Conservation (phyloP, 2,329 filamentous ascomycete genomes). For the Paraphoma sp. region DNA sequence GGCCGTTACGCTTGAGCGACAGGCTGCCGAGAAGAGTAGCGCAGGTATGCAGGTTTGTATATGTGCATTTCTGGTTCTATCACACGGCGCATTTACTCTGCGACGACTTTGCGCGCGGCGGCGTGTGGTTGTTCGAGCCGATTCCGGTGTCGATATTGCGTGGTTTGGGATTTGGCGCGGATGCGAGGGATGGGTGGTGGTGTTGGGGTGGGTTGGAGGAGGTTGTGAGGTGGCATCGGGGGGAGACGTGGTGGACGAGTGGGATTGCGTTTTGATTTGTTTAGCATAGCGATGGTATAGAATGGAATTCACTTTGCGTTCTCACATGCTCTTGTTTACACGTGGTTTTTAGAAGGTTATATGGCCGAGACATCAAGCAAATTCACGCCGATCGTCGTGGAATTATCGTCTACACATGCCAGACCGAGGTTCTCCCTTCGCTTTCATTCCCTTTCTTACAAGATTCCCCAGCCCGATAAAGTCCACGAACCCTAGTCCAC, state of each 20-base stretch:
- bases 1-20: conserved; percentile 37
- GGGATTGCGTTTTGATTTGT: conserved; percentile 54
- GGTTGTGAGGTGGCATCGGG: conserved; percentile 65
- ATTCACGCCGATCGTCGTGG: too few species aligned
- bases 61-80: conserved; percentile 72
- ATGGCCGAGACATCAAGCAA: too few species aligned
- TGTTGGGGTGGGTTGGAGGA: conserved; percentile 66
- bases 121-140: conserved; percentile 82
- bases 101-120: conserved; percentile 76
- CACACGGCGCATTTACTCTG: conserved; percentile 69
- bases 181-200: conserved; percentile 68
- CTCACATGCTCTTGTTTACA: too few species aligned
- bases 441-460: too few species aligned
- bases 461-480: too few species aligned
- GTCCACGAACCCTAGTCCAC: too few species aligned
- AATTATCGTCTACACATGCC: too few species aligned
- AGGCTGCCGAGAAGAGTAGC: conserved; percentile 55
- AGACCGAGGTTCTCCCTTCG: too few species aligned
- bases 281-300: neutral
- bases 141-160: conserved; percentile 77
- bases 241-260: conserved; percentile 69
- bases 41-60: conserved; percentile 65
- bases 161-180: conserved; percentile 66
- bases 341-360: too few species aligned
- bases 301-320: neutral